Evolutionary conservation across 768 basidiomycete species (phyloP), one percentile per base, ranked within the genome.

Genomic region (Boletus edulis): DNA sequence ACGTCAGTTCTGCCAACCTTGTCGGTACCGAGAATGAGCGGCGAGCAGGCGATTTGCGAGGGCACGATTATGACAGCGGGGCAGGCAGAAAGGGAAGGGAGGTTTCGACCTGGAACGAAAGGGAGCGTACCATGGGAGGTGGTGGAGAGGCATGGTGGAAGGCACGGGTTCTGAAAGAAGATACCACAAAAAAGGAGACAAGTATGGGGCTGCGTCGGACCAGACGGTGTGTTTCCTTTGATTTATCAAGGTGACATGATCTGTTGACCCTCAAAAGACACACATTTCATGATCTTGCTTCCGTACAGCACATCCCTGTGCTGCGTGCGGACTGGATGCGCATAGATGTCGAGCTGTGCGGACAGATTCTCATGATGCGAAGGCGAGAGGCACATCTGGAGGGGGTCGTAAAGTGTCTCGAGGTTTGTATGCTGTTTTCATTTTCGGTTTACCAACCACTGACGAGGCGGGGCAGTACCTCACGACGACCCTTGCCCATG

Each of bases 261-360:
- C 34, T 48, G 5, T 20, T 22, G 37, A 45, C 18, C 53, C 48
- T 32, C 59, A 79, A 82, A 52, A 78, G 88, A 44, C 75, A 86
- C 46, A 89, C 87, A 59, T 87, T 86, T 63, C 83, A 87, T 56
- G 84, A 85, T 67, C 63, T 84, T 2, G 64, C 71, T 29, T 77
- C 80, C n/a, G 75, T 84, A 58, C 73, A 70, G 38, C 73, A 73
- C 46, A 65, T 78, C 55, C 73, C 73, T 35, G 72, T 85, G 12
- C 67, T 89, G 41, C 76, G 78, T 3, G 57, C 77, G 8, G 86
- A 90, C 51, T 76, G 80, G 62, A 88, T 92, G 87, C 80, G 78
- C 47, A 82, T 89, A 40, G 90, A 92, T 62, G 90, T 91, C 37
- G 88, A 87, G 62, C 75, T 92, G 15, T 86, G 86, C 63, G 87